Conservation (phyloP, 73 alveolate species). For the Paramecium octaurelia region DNA sequence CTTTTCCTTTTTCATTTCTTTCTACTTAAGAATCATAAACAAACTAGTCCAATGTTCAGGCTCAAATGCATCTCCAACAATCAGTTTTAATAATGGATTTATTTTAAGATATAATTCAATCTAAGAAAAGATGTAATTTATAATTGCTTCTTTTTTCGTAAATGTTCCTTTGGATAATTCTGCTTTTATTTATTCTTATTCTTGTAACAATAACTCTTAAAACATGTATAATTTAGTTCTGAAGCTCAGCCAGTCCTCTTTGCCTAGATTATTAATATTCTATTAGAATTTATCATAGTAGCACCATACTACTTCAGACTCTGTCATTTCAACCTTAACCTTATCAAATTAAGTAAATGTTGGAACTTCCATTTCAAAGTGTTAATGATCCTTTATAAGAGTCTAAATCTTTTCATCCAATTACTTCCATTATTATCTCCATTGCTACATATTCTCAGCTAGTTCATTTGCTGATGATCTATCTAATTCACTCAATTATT, state of each 20-base stretch:
- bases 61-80: slow-evolving; percentile 99
- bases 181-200: slow-evolving; percentile 1
- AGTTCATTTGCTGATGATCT: slow-evolving; percentile 92
- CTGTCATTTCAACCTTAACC: slow-evolving; percentile 83
- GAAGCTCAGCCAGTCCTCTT: slow-evolving; percentile 98
- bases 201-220: slow-evolving; percentile 68
- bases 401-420: slow-evolving; percentile 84
- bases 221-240: slow-evolving; percentile 90
- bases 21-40: slow-evolving; percentile 90
- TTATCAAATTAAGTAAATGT: slow-evolving; percentile 82
- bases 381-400: slow-evolving; percentile 89
- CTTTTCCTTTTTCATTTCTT: slow-evolving; percentile 95
- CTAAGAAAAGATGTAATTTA: slow-evolving; percentile 72
- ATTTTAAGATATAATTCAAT: slow-evolving; percentile 85
- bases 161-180: not conserved
- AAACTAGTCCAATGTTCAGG: slow-evolving; percentile 99
- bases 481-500: slow-evolving; percentile 91
- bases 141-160: slow-evolving; percentile 74
- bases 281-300: slow-evolving; percentile 92
- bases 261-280: slow-evolving; percentile 92
- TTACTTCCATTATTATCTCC: slow-evolving; percentile 91
- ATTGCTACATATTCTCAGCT: slow-evolving; percentile 89
- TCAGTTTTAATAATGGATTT: slow-evolving; percentile 91
- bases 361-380: slow-evolving; percentile 88
- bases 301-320: slow-evolving; percentile 78